A percentile compares a stretch with the other conserved stretches of the same genome.
phyloP scores from a whole-genome alignment of 2,329 filamentous ascomycete genomes.

The Dendrostoma leiphaemia region DNA sequence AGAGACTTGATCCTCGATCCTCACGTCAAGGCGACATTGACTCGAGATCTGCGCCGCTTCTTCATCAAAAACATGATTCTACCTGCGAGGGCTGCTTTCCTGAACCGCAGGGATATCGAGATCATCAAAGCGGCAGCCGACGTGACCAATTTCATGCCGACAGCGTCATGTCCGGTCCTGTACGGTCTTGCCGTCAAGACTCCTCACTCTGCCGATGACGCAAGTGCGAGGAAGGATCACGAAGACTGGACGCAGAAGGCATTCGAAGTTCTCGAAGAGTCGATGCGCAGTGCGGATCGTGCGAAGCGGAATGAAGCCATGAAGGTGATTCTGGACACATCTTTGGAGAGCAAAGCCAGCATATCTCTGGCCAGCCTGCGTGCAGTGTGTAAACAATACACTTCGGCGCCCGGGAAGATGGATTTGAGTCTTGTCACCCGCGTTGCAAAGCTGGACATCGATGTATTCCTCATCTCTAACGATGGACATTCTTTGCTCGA shows the following conservation, averaged over 20 bases:
- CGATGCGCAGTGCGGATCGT: constrained; percentile 23
- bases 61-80: constrained; percentile 50
- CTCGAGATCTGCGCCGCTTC: constrained; percentile 44
- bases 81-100: constrained; percentile 47
- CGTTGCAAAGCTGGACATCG: constrained; percentile 44
- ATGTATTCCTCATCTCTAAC: constrained; percentile 40
- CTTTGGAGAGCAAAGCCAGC: constrained; percentile 26
- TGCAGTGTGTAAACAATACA: constrained; percentile 41
- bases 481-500: constrained; percentile 39
- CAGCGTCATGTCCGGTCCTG: constrained; percentile 40
- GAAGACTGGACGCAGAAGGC: constrained; percentile 39
- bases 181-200: constrained; percentile 40
- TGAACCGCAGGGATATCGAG: constrained; percentile 40
- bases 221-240: constrained; percentile 36
- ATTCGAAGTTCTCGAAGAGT: constrained; percentile 31
- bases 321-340: constrained; percentile 30
- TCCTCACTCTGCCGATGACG: constrained; percentile 31
- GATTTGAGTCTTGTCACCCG: constrained; percentile 43
- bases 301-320: constrained; percentile 26
- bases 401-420: constrained; percentile 30
- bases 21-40: constrained; percentile 39
- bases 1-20: constrained; percentile 22
- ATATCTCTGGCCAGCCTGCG: constrained; percentile 41
- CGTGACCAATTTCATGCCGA: constrained; percentile 33
- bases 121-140: constrained; percentile 40